phyloP scores from a whole-genome alignment of 352 stramenopile genomes.

The Salisapilia sapeloensis region DNA sequence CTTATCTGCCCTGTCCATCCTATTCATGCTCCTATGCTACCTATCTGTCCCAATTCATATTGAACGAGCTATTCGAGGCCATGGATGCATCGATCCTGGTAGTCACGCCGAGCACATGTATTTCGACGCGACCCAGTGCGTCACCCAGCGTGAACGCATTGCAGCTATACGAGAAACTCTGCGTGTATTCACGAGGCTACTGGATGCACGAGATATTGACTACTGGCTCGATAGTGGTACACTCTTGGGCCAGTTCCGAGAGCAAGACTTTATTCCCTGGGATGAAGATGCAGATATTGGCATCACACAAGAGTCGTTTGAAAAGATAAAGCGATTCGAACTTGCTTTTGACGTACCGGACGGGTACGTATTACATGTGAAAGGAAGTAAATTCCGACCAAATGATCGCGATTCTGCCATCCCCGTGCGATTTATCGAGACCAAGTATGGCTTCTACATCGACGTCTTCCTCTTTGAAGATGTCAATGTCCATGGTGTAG shows the following conservation, averaged over 20 bases:
- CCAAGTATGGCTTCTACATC: constrained; percentile 35
- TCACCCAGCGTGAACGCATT: constrained; percentile 15
- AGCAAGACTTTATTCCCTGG: constrained; percentile 27
- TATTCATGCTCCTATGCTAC: too few species aligned
- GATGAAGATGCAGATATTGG: constrained; percentile 39
- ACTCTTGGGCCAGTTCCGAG: constrained; percentile 28
- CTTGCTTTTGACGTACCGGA: constrained; percentile 6
- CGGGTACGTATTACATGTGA: constrained; percentile 30
- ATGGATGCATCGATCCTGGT: constrained; percentile 16
- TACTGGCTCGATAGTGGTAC: constrained; percentile 59
- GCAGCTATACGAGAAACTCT: constrained; percentile 19
- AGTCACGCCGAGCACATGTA: constrained; percentile 19
- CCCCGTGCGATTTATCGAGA: constrained; percentile 36
- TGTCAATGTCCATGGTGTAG: constrained; percentile 8
- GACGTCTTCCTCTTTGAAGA: constrained; percentile 43
- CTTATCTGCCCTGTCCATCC: too few species aligned
- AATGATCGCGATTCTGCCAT: constrained; percentile 30
- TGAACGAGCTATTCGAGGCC: too few species aligned
- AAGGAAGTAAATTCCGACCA: constrained; percentile 12
- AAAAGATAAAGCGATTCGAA: constrained; percentile 10
- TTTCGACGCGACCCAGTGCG: constrained; percentile 13
- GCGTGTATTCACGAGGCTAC: constrained; percentile 15
- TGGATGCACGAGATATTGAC: constrained; percentile 21
- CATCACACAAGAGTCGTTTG: constrained; percentile 21
- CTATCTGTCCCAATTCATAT: too few species aligned